phyloP scores from a whole-genome alignment of 176 grass and related monocot species.

The Oryza meridionalis region DNA sequence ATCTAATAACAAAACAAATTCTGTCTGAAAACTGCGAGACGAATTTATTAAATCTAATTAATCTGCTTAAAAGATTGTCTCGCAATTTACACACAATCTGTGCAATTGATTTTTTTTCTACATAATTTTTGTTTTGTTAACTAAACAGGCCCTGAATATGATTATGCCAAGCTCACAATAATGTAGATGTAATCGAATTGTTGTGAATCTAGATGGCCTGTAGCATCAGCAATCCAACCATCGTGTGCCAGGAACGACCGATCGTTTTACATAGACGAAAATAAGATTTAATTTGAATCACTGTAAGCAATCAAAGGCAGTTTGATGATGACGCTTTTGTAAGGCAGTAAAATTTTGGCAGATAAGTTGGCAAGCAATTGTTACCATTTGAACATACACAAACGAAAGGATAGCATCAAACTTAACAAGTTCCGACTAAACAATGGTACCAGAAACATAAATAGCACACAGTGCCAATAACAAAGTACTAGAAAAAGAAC shows the following conservation, averaged over 20 bases:
- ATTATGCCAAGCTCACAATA: neutral
- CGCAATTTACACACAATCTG: no score
- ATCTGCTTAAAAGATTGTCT: no score
- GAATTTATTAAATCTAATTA: no score
- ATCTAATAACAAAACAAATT: no score
- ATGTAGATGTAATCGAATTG: neutral
- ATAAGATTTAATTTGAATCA: neutral
- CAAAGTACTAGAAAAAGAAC: slow-evolving; percentile 17
- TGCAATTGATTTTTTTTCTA: no score
- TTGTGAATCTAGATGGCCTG: neutral
- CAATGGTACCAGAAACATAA: slow-evolving; percentile 17
- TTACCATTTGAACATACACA: neutral
- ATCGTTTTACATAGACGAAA: neutral
- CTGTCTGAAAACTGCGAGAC: no score
- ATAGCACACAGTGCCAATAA: neutral
- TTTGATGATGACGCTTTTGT: no score
- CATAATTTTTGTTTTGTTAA: no score
- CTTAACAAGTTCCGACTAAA: slow-evolving; percentile 11
- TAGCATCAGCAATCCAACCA: neutral
- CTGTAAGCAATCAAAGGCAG: neutral
- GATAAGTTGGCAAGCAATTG: neutral
- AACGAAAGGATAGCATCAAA: slow-evolving; percentile 2
- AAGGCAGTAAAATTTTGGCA: neutral
- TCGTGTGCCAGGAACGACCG: neutral
- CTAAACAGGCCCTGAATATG: neutral